A percentile compares a stretch with the other conserved stretches of the same genome.
Evolutionary conservation across 805 yeast genomes (phyloP).

Genomic region (Lachancea sp.): DNA sequence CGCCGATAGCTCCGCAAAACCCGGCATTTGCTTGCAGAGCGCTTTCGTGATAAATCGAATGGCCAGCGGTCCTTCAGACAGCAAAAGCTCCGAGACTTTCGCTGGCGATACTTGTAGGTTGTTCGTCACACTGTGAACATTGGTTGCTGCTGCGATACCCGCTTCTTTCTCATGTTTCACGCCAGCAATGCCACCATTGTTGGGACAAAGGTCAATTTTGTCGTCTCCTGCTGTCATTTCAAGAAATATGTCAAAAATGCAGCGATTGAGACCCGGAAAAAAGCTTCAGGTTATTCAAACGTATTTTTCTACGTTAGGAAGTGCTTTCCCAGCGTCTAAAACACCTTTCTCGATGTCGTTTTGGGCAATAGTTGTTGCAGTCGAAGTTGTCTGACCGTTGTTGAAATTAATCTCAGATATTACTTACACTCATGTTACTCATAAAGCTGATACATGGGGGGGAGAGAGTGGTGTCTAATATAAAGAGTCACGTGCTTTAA

Average conservation of each 20-base stretch:
- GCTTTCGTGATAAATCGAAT: constrained; percentile 84
- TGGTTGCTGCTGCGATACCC: constrained; percentile 35
- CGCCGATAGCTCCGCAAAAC: constrained; percentile 71
- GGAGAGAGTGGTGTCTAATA: too few relatives aligned
- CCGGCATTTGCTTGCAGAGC: constrained; percentile 64
- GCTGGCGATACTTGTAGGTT: constrained; percentile 68
- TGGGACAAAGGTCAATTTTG: background rate
- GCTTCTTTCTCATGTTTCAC: background rate
- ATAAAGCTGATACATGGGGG: too few relatives aligned
- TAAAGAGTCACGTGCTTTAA: too few relatives aligned
- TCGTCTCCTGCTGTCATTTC: background rate
- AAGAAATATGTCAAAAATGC: too few relatives aligned
- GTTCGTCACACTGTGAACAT: constrained; percentile 56
- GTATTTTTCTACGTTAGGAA: background rate
- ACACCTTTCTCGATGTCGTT: background rate
- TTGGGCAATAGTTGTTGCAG: too few relatives aligned
- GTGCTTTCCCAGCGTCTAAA: background rate
- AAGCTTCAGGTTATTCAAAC: background rate
- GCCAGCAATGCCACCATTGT: background rate
- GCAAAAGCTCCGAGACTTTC: constrained; percentile 60
- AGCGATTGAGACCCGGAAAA: too few relatives aligned
- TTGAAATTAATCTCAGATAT: too few relatives aligned
- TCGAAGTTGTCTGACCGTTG: too few relatives aligned
- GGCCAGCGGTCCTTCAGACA: constrained; percentile 79
- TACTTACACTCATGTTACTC: background rate